phyloP scores from a whole-genome alignment of 2,329 filamentous ascomycete species.

The Neopestalotiopsis clavispora region DNA sequence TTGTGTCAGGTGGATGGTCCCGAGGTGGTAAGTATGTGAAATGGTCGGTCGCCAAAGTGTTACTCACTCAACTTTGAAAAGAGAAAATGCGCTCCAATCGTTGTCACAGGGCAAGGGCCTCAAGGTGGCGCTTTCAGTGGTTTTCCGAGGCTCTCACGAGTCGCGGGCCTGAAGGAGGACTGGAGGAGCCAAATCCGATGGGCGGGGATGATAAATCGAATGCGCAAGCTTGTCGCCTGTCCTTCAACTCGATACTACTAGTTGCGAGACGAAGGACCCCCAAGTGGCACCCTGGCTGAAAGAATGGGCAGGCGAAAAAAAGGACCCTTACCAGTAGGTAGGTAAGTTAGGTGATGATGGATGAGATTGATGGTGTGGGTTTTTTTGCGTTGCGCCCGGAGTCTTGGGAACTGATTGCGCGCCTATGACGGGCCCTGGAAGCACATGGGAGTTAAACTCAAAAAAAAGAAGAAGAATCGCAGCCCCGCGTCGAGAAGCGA shows the following conservation, averaged over 20 bases:
- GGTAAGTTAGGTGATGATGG: background rate
- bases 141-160: background rate
- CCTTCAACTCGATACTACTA: background rate
- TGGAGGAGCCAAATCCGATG: background rate
- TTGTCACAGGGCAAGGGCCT: background rate
- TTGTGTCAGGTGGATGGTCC: background rate
- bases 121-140: background rate
- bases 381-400: conserved; percentile 1
- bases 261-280: background rate
- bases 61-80: background rate
- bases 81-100: background rate
- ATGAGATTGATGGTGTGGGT: conserved; percentile 2
- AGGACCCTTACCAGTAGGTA: background rate
- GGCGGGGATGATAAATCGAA: background rate
- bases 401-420: conserved; percentile 9
- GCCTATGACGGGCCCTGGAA: background rate
- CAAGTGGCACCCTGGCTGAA: background rate
- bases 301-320: background rate
- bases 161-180: background rate
- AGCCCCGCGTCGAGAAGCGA: background rate
- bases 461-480: conserved; percentile 2
- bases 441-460: background rate
- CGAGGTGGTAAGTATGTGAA: background rate
- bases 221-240: background rate
- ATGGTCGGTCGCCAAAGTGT: background rate